Base-by-base conservation (phyloP, 495 filamentous ascomycete genomes). In the Parachaetomium inaequale region DNA sequence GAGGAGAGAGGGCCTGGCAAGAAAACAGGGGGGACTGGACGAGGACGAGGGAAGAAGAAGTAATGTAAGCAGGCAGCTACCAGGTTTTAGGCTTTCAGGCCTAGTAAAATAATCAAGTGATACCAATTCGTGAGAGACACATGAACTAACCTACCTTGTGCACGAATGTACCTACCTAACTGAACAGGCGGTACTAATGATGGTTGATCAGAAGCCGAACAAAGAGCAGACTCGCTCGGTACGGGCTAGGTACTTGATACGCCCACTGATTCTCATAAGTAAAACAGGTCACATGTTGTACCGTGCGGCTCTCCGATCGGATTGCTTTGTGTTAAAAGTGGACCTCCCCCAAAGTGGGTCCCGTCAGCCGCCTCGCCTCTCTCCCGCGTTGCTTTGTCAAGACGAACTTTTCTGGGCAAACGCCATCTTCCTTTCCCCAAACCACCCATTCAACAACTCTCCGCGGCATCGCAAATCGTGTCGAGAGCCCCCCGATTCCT, bases 391-490 rank as follows among this genome's bases (percentile, higher is more conserved):
- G 49, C 63, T 67, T 66, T 66, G 57, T 57, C 62, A 58, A 50
- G 65, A 58, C 45, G 66, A 74, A 72, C 64, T 76, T 73, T 73
- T 75, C 66, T 53, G 55, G 62, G 49, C 49, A 3, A 38, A 58
- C 58, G 43, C 63, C 66, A 68, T 66, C 68, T 61, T 57, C 62
- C 59, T 67, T 65, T 64, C 66, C 63, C 66, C 63, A 69, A 74
- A 75, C 72, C 69, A 68, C 45, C n/a, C 58, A 56, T 51, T 42
- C 59, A 58, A 54, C 72, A 65, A 65, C 62, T 32, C 46, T 32
- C 63, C 49, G 68, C 63, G 63, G 52, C 65, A 76, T 72, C 73
- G 67, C 71, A 65, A 73, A 72, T 72, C 76, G 76, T 70, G 68
- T 71, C 72, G 67, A 55, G 63, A 69, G 68, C 62, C 62, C 62